phyloP scores from a whole-genome alignment of 768 basidiomycete species.

The Calvatia gigantea region DNA sequence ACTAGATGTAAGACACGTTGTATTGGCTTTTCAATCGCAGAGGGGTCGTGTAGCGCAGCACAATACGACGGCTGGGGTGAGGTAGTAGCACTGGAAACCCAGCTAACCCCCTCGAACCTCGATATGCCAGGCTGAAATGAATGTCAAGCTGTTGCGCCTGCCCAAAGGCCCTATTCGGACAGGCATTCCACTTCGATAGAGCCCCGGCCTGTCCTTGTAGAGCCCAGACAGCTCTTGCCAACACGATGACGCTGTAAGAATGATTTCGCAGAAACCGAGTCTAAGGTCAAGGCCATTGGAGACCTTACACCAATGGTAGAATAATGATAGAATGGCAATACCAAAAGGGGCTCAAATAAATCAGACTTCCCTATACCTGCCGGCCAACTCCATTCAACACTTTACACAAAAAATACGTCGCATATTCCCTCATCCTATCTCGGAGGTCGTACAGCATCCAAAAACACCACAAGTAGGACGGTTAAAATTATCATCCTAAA shows the following conservation, averaged over 20 bases:
- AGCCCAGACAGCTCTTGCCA: too few species aligned
- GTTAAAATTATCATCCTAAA: too few species aligned
- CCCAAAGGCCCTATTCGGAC: too few species aligned
- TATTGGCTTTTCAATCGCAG: neutral
- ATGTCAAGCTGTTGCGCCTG: too few species aligned
- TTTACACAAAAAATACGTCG: neutral
- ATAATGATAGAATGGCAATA: neutral
- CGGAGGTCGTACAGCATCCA: neutral
- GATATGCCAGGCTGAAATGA: too few species aligned
- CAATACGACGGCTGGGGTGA: neutral
- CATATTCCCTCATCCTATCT: neutral
- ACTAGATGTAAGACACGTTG: neutral
- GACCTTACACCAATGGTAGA: neutral
- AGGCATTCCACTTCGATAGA: too few species aligned
- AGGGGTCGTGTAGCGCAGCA: neutral
- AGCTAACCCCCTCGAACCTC: too few species aligned
- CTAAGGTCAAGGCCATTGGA: neutral
- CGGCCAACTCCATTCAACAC: neutral
- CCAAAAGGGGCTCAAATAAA: neutral
- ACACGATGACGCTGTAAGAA: too few species aligned
- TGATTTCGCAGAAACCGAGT: too few species aligned
- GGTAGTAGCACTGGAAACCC: too few species aligned
- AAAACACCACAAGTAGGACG: too few species aligned
- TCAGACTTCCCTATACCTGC: neutral
- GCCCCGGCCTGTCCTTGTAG: too few species aligned